Base-by-base conservation (phyloP, 768 basidiomycete genomes). In the Phallus indusiatus region DNA sequence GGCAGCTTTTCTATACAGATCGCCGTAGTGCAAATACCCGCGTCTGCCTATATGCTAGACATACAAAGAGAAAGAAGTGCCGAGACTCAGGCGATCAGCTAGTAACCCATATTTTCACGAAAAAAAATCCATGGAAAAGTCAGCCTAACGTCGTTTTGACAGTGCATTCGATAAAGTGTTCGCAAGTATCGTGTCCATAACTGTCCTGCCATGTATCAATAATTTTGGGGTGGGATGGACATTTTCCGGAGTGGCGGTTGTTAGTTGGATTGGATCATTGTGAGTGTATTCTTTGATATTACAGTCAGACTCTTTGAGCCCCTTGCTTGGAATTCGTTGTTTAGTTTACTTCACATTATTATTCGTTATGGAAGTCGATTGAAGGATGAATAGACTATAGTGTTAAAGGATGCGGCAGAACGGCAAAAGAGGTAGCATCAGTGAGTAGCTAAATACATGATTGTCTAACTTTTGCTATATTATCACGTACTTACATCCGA, bases 1-100 rank as follows among this genome's bases (percentile, higher is more conserved):
- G 12, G 12, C 12, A 2, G n/a, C n/a, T n/a, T n/a, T n/a, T n/a
- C n/a, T n/a, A n/a, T n/a, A n/a, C 49, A 86, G 84, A 75, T 81
- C 16, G 79, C 85, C 63, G 65, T 81, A 51, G 76, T 80, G 8
- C 71, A 85, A 47, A 75, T 76, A 6, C 84, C 85, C 0, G 71
- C 72, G n/a, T 73, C 78, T 8, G 74, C 84, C 5, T 86, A 85
- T 62, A 69, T 71, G 34, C 76, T 86, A 5, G 86, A 87, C 61
- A 68, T 85, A 10, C 62, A 86, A 69, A 83, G 81, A 34, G 66
- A 72, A 22, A 74, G 77, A 20, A 86, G 85, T 61, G 82, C 85
- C 2, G 84, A 88, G 64, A 74, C 76, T n/a, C 74, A 77, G 68
- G 85, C 83, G 2, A 83, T 80, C 0, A 73, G 71, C 55, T 70